Conservation (phyloP, 192 early-diverging fungal species). For the Chytriomyces confervae region DNA sequence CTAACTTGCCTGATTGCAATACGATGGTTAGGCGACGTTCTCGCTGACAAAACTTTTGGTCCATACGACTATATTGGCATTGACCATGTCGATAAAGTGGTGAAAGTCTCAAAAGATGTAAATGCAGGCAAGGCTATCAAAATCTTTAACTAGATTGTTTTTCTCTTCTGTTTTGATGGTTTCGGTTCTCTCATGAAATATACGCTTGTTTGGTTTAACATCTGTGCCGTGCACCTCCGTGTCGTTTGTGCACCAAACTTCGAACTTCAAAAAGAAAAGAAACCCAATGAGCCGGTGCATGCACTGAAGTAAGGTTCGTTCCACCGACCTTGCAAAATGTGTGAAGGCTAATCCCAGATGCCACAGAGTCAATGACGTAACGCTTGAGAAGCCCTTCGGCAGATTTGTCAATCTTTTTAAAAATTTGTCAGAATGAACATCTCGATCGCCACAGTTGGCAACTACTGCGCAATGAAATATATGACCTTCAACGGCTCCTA, state of each 20-base stretch:
- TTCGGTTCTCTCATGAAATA: background rate
- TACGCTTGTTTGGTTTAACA: background rate
- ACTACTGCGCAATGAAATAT: constrained; percentile 15
- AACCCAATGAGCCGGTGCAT: no score
- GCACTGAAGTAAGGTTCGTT: no score
- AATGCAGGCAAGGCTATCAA: constrained; percentile 37
- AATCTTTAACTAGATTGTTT: constrained; percentile 31
- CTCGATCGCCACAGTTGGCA: background rate
- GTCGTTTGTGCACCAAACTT: no score
- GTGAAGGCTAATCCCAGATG: no score
- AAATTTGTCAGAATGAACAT: background rate
- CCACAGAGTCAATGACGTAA: no score
- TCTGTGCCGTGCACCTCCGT: no score
- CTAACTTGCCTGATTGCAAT: background rate
- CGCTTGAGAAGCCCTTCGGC: no score
- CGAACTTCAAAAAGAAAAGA: no score
- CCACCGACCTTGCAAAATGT: no score
- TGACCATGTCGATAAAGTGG: constrained; percentile 46
- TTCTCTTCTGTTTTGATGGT: background rate
- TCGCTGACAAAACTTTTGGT: constrained; percentile 39
- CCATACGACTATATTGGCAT: constrained; percentile 49
- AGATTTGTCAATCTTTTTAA: no score
- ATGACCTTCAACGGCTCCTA: background rate
- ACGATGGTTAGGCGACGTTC: constrained; percentile 41
- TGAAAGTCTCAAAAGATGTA: constrained; percentile 47